Evolutionary conservation across 495 filamentous ascomycete species (phyloP), one percentile per base, ranked within the genome.

Genomic region (Entonaema liquescens): DNA sequence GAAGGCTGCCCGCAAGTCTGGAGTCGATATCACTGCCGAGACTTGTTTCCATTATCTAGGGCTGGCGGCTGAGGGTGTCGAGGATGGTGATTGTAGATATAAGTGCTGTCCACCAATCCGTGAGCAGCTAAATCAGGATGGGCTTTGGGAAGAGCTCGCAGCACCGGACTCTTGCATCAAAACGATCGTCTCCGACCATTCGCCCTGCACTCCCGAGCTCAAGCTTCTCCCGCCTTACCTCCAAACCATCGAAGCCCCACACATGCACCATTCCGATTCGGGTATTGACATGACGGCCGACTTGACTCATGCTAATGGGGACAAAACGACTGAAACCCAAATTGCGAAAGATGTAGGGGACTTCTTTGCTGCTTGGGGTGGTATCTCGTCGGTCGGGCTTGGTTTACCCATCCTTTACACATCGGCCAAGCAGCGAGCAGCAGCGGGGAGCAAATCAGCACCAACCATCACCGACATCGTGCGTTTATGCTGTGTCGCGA

Each of bases 51-150:
- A 99, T 83, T 99, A 99, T 77, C 88, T 99, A 11, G 89, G 91
- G n/a, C 86, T 99, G 12, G 91, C 94, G 0, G 89, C 94, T 8
- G 95, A 98, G 78, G 84, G 91, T 63, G 91, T 99, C 54, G 85
- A 88, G 54, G 88, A 95, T 52, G 95, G 95, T 31, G 95, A 99
- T 79, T 98, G 95, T 19, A 83, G 95, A 63, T 93, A 98, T 82
- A 99, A 99, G 80, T 99, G 95, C 85, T 99, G 95, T 78, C 95
- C 95, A 11, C 95, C 95, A 0, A 98, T 99, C 78, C 92, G 95
- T 23, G 87, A 86, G 26, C 87, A 91, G 68, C 75, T 85, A 17
- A 99, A 99, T 83, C 93, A 95, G 70, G 91, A 97, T 71, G 87
- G 88, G 26, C 87, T 99, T 1, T 99, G 95, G 95, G 87, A 87